Evolutionary conservation across 106 monocot genomes (phyloP), one percentile per base, ranked within the genome.

Genomic region (Narthecium ossifragum): DNA sequence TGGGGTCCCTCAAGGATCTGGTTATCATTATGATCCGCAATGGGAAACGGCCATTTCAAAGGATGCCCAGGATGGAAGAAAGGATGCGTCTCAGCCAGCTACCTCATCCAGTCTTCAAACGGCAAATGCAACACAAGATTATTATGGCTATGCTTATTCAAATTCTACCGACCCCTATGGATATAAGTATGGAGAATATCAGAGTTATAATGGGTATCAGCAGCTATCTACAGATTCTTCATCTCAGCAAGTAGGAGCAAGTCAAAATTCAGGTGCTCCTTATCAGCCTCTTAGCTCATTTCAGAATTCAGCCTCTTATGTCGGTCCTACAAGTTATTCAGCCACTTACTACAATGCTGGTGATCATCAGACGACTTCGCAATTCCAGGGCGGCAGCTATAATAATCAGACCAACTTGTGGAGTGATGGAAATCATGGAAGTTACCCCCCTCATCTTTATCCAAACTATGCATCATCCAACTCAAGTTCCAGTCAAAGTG

Each of bases 251-350:
- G 71, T 75, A 30, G 85, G 82, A 78, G 57, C 69, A 75, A 64
- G 61, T 83, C 90, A 75, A 79, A 86, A 83, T 75, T 65, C 94
- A 96, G 94, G 94, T 90, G 83, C 83, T 75, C 66, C 90, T 86
- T 80, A 90, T 69, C 90, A 90, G 86, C 66, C 81, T 75, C 85
- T 80, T 88, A 90, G 70, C 81, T 85, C 91, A 86, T 94, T 89
- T 90, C 93, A 85, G 80, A 85, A 94, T 86, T 73, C 93, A 80
- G 82, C 65, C 63, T 70, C 81, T 75, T 81, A 69, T 78, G 67
- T 63, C 57, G 64, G 56, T 72, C 73, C 78, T 63, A 60, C 90
- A 70, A 78, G 70, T 90, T 84, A 88, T 62, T 84, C 86, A 71
- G 71, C 73, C 80, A 80, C 85, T 88, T 88, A 88, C 70, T 82